phyloP scores from a whole-genome alignment of 164 flowering plant genomes.

The Macadamia integrifolia region DNA sequence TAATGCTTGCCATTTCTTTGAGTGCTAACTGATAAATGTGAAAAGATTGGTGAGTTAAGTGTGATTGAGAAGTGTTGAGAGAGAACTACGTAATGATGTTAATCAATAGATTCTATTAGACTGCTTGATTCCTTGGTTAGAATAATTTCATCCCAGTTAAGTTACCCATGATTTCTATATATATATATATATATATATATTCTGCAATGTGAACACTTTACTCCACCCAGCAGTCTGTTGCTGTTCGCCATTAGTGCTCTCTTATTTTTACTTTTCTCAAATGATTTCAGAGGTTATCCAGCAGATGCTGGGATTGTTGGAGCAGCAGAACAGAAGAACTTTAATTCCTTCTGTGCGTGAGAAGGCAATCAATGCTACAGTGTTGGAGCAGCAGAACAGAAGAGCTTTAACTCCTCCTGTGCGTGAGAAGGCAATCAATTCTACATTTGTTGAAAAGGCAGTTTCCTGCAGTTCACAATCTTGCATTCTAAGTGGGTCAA shows the following conservation, averaged over 20 bases:
- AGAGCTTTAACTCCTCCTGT: slow-evolving; percentile 16
- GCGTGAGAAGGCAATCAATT: slow-evolving; percentile 10
- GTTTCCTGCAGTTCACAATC: slow-evolving; percentile 16
- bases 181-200: too few species aligned
- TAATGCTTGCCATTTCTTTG: too few species aligned
- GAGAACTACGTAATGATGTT: too few species aligned
- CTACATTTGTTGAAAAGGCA: slow-evolving; percentile 18
- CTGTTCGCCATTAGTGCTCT: background rate
- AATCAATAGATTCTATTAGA: too few species aligned
- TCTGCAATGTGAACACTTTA: too few species aligned
- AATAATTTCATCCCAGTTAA: too few species aligned
- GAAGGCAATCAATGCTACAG: slow-evolving; percentile 15
- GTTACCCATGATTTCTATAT: too few species aligned
- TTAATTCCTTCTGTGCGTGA: slow-evolving; percentile 9
- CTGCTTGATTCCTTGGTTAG: too few species aligned
- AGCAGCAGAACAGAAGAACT: slow-evolving; percentile 21
- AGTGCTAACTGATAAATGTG: too few species aligned
- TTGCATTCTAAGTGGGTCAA: slow-evolving; percentile 12
- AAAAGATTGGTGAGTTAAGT: too few species aligned
- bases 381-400: slow-evolving; percentile 7
- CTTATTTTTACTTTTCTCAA: background rate
- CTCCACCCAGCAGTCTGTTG: background rate
- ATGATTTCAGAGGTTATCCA: slow-evolving; percentile 45
- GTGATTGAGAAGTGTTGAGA: too few species aligned
- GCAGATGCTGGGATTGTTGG: slow-evolving; percentile 37